Conservation (phyloP, 345 rosid genomes). For the Hibiscus tridactylites region DNA sequence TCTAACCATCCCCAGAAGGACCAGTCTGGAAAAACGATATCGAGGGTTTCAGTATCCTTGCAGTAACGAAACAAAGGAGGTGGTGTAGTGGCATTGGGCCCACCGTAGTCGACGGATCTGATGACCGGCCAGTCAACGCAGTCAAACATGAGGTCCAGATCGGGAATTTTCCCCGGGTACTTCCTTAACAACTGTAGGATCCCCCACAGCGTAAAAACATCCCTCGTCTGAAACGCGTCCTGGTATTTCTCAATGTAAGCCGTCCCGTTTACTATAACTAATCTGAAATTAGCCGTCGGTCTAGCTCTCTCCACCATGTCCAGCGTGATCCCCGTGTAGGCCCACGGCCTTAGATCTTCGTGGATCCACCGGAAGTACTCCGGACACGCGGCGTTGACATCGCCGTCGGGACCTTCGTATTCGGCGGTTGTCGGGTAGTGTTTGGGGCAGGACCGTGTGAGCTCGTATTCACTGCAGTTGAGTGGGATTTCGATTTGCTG, state of each 20-base stretch:
- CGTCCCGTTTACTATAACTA: constrained; percentile 46
- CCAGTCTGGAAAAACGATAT: constrained; percentile 84
- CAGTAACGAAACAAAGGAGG: constrained; percentile 76
- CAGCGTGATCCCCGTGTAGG: constrained; percentile 56
- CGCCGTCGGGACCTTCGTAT: constrained; percentile 16
- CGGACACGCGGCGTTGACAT: constrained; percentile 38
- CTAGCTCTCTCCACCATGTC: constrained; percentile 51
- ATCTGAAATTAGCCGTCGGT: constrained; percentile 48
- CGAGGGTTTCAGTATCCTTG: constrained; percentile 42
- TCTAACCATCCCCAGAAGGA: constrained; percentile 90
- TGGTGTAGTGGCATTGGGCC: constrained; percentile 37
- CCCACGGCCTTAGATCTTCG: constrained; percentile 87
- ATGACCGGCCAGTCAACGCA: constrained; percentile 76
- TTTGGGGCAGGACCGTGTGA: constrained; percentile 31
- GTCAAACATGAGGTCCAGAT: constrained; percentile 76
- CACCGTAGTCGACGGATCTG: constrained; percentile 15
- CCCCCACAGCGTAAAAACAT: constrained; percentile 78
- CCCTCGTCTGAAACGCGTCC: constrained; percentile 63
- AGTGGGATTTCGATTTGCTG: constrained; percentile 32
- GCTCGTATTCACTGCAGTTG: constrained; percentile 31
- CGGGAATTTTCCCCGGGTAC: constrained; percentile 77
- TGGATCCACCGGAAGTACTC: constrained; percentile 92
- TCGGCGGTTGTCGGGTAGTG: constrained; percentile 21
- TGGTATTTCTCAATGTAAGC: constrained; percentile 44
- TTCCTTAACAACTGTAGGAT: constrained; percentile 61